These are phyloP conservation scores for Asclepias syriaca DNA, from an alignment of 257 asterid genomes.

Conservation along the genomic window DNA sequence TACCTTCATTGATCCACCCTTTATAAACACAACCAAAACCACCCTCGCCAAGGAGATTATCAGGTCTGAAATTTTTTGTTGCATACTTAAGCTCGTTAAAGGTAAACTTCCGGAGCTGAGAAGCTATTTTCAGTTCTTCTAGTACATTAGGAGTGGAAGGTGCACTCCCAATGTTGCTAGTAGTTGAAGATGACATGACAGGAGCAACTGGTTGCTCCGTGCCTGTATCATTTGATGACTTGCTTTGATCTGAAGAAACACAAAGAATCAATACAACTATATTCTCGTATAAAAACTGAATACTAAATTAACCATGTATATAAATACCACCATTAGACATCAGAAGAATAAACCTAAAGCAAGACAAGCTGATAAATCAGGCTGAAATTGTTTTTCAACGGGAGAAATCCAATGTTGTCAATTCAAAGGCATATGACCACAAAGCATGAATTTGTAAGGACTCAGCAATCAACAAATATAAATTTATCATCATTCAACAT, in stretches of 20 bases:
- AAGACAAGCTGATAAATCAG: neutral
- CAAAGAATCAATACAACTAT: neutral
- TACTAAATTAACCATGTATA: neutral
- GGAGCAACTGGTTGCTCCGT: conserved; percentile 57
- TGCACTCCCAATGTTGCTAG: conserved; percentile 53
- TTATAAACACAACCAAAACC: conserved; percentile 91
- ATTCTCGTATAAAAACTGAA: neutral
- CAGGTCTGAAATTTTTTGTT: conserved; percentile 66
- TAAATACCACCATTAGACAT: neutral
- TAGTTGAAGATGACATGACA: conserved; percentile 51
- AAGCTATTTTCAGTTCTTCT: conserved; percentile 65
- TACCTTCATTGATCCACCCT: conserved; percentile 78
- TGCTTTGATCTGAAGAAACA: conserved; percentile 54
- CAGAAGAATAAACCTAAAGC: neutral
- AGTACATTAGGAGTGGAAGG: conserved; percentile 57
- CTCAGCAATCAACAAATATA: neutral
- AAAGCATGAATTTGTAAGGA: neutral
- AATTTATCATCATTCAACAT: neutral
- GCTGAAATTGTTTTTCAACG: neutral
- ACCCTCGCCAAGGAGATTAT: conserved; percentile 80
- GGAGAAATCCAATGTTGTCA: neutral
- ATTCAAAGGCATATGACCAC: neutral
- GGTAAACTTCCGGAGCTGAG: conserved; percentile 69
- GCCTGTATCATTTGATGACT: conserved; percentile 48
- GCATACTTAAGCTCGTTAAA: conserved; percentile 63